Base-by-base conservation (phyloP, 495 filamentous ascomycete genomes). In the Podospora appendiculata region DNA sequence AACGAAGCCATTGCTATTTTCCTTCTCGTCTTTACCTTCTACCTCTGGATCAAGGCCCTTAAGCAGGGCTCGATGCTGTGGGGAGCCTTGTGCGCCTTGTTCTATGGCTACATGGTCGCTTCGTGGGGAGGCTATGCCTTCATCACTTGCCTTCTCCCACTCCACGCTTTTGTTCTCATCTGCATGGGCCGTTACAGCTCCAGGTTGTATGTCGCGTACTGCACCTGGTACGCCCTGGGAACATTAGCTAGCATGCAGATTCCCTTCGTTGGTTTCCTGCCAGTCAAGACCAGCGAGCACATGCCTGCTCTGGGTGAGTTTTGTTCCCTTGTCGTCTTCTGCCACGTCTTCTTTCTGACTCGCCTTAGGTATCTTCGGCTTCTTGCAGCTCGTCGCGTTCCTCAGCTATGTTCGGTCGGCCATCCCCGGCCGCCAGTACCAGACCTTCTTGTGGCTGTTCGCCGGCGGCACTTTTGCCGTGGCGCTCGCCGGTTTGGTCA, bases 1-100 rank as follows among this genome's bases (percentile, higher is more conserved):
- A 99, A 99, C 72, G 94, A 99, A 75, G 94, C 94, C 41, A 99
- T 99, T 76, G 92, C 94, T 47, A 99, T 99, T 60, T 97, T 97
- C 76, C 73, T 99, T 52, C 79, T 99, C 35, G 95, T 99, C 45
- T 96, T 96, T 70, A 99, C 94, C 67, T 99, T 97, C 77, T 97
- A 83, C 71, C 81, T 97, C 45, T 99, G 94, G 94, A 95, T 99
- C 72, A 97, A 96, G 76, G 87, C 93, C 2, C 78, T 99, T 55
- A 99, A 97, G 76, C 82, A 87, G 55, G 94, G 94, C 32, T 96
- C 92, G 14, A 86, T 90, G 50, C 87, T 95, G 69, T 99, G 92
- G 92, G 93, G 89, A 47, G 91, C 88, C 13, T 75, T 96, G 55
- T 91, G 91, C 54, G 94, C 94, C 36, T 73, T 99, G 53, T 99